phyloP scores from a whole-genome alignment of 139 green algal species.

The Chara braunii region DNA sequence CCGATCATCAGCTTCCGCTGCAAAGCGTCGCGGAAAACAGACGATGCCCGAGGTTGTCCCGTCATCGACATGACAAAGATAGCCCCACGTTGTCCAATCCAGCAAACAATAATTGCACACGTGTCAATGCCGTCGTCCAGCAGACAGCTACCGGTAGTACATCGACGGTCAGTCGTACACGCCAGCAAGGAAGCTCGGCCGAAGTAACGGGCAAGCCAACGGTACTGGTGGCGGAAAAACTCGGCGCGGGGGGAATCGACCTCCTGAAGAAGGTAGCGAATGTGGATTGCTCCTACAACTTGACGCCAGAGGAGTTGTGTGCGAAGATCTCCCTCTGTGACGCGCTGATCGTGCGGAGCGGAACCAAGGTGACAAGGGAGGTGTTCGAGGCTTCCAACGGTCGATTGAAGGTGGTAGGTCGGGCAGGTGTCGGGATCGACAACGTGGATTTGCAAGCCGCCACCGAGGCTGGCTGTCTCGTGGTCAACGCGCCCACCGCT shows the following conservation, averaged over 20 bases:
- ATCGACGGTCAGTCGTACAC: too few species aligned
- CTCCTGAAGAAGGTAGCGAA: constrained; percentile 65
- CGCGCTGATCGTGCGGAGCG: constrained; percentile 83
- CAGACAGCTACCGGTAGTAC: too few species aligned
- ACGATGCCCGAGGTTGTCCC: too few species aligned
- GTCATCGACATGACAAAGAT: too few species aligned
- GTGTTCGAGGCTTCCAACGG: constrained; percentile 87
- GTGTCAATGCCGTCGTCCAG: too few species aligned
- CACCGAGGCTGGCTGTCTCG: constrained; percentile 71
- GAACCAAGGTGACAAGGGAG: constrained; percentile 72
- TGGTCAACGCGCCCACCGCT: constrained; percentile 95
- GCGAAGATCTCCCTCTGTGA: constrained; percentile 64
- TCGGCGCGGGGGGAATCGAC: constrained; percentile 71
- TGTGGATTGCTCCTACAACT: constrained; percentile 60
- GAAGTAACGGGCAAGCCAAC: constrained; percentile 47
- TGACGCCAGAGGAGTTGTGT: constrained; percentile 68
- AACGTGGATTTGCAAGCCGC: constrained; percentile 90
- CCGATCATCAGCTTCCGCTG: too few species aligned
- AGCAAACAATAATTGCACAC: too few species aligned
- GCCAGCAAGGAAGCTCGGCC: too few species aligned
- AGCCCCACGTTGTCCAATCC: too few species aligned
- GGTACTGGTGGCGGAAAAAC: constrained; percentile 88
- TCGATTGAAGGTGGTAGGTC: constrained; percentile 87
- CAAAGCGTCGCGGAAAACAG: too few species aligned
- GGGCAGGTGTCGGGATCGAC: constrained; percentile 90